Evolutionary conservation across 768 basidiomycete species (phyloP), one percentile per base, ranked within the genome.

Genomic region (Baorangia bicolor): DNA sequence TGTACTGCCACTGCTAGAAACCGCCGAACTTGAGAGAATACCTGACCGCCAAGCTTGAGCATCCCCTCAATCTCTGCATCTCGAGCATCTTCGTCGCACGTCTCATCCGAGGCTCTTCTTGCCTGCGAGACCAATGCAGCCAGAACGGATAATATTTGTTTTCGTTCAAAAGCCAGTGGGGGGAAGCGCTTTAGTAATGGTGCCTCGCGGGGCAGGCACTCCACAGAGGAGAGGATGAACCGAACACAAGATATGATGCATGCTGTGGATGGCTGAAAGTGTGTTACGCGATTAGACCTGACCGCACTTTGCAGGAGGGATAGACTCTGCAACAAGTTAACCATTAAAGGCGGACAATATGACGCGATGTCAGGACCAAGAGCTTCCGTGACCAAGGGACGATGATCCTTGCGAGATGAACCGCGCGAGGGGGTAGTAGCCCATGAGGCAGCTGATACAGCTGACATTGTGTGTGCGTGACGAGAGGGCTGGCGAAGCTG

Each of bases 161-260:
- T 90, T 40, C 96, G 85, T 65, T 92, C 90, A 52, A 85, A 80
- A 4, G 84, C 84, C 35, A 99, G 79, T 4, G 77, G 56, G 0
- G 88, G 82, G 62, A 84, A 85, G 43, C 75, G 78, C 59, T 80
- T 82, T 20, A 99, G 79, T 21, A 90, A 73, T 0, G 81, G 79
- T 1, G 92, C 88, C 59, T 96, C 92, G 42, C 92, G 87, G 38
- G 86, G 84, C 23, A 97, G 78, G 52, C 92, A 95, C 55, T 90
- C 90, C 16, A 92, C 86, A 12, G 88, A 82, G 28, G 86, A 83
- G 41, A 99, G 81, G 18, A 96, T 88, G 28, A 87, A 84, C 31
- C 95, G 88, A 44, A 98, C 93, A 51, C 91, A 92, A 13, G 93
- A 94, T 62, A 99, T 94, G 56, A 98, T 89, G 71, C 87, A 94